phyloP scores from a whole-genome alignment of 305 asterid species.

The Rubia balearica region DNA sequence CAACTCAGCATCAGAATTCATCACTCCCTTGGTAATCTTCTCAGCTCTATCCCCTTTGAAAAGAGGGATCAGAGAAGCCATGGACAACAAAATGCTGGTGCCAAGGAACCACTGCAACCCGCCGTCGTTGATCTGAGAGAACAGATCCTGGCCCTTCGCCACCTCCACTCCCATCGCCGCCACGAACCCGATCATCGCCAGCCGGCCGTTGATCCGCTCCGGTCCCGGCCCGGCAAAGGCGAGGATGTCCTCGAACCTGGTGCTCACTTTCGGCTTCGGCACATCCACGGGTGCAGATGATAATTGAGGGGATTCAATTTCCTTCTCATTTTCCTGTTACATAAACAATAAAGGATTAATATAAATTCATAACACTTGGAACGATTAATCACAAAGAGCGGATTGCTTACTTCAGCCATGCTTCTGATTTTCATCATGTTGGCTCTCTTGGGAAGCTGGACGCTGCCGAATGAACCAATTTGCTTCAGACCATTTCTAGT shows the following conservation, averaged over 20 bases:
- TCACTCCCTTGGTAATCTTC: conserved; percentile 36
- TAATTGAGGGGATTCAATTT: neutral
- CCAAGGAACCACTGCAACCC: conserved; percentile 55
- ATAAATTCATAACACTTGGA: neutral
- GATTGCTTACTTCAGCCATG: conserved; percentile 31
- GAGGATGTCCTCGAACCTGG: conserved; percentile 40
- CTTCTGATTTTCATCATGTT: conserved; percentile 35
- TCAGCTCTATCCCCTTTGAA: conserved; percentile 54
- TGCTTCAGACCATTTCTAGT: conserved; percentile 2
- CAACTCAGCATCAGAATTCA: conserved; percentile 67
- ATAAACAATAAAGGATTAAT: too few species aligned
- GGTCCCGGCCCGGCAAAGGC: conserved; percentile 85
- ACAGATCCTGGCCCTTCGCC: conserved; percentile 52
- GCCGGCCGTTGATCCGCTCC: conserved; percentile 78
- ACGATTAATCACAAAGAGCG: too few species aligned
- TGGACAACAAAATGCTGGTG: too few species aligned
- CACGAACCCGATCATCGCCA: conserved; percentile 81
- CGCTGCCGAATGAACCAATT: conserved; percentile 11
- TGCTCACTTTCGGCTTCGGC: conserved; percentile 19
- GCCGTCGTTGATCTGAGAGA: conserved; percentile 51
- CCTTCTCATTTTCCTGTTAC: conserved; percentile 25
- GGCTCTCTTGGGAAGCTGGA: conserved; percentile 22
- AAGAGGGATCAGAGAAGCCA: conserved; percentile 64
- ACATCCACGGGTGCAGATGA: neutral
- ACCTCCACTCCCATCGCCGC: conserved; percentile 67